Percentiles rank a stretch among this genome's conserved stretches.
Evolutionary conservation across 2,329 filamentous ascomycete species (phyloP).

Genomic region (Aspergillus pseudoglaucus): DNA sequence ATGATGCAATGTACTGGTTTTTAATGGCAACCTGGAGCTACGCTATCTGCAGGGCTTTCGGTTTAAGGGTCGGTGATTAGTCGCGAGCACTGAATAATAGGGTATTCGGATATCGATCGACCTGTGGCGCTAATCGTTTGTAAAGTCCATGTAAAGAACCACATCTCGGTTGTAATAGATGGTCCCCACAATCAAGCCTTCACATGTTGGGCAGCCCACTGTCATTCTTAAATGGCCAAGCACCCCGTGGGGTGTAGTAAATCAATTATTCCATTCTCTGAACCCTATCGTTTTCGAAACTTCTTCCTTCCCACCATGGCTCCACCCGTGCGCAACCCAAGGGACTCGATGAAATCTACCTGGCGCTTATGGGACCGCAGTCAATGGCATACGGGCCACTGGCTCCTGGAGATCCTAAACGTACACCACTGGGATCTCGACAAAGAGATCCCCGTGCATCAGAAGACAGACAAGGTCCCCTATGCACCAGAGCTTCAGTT

Average conservation of each 20-base stretch:
- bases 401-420: slow-evolving; percentile 25
- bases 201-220: neutral
- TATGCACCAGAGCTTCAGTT: slow-evolving; percentile 28
- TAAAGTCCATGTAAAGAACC: neutral
- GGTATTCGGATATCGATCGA: neutral
- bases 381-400: slow-evolving; percentile 27
- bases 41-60: too few relatives aligned
- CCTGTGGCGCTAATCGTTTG: neutral
- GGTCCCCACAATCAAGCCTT: neutral
- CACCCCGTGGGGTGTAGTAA: neutral
- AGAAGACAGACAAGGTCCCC: slow-evolving; percentile 38
- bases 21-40: too few relatives aligned
- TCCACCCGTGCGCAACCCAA: slow-evolving; percentile 10
- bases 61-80: neutral
- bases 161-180: neutral
- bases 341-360: slow-evolving; percentile 38
- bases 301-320: too few relatives aligned
- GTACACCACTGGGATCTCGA: slow-evolving; percentile 23
- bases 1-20: too few relatives aligned
- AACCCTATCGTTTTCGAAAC: neutral
- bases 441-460: slow-evolving; percentile 29
- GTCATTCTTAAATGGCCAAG: neutral
- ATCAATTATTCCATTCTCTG: too few relatives aligned
- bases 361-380: slow-evolving; percentile 26
- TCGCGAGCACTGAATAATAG: neutral